phyloP scores from a whole-genome alignment of 176 grass and related monocot species.

The Hordeum marinum region DNA sequence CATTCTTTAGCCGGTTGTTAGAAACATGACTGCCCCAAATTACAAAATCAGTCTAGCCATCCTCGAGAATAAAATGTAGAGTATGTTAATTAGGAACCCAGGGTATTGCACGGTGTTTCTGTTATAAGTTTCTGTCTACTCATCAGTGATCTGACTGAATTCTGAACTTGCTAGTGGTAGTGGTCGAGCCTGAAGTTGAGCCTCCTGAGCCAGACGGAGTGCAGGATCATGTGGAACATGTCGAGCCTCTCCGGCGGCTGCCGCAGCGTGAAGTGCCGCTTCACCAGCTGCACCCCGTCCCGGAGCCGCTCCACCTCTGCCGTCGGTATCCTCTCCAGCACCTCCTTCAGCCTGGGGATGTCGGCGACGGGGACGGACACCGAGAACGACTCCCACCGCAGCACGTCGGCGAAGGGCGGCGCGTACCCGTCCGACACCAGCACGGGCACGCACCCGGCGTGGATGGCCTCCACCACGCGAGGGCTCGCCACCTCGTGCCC shows the following conservation, averaged over 20 bases:
- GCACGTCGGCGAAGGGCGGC: constrained; percentile 61
- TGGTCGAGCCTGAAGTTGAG: constrained; percentile 40
- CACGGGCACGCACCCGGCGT: constrained; percentile 65
- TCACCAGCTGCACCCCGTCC: constrained; percentile 46
- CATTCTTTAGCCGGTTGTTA: too few relatives aligned
- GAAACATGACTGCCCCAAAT: too few relatives aligned
- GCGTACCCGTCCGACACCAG: constrained; percentile 44
- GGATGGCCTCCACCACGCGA: constrained; percentile 72
- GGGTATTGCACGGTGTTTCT: not conserved
- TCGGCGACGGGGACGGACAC: constrained; percentile 46
- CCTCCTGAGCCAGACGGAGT: constrained; percentile 72
- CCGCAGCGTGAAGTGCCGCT: constrained; percentile 49
- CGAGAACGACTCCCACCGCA: constrained; percentile 72
- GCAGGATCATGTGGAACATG: constrained; percentile 78
- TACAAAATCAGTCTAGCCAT: too few relatives aligned
- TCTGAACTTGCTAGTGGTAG: not conserved
- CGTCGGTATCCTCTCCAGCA: constrained; percentile 38
- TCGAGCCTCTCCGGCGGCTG: constrained; percentile 60
- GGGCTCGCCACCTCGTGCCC: constrained; percentile 75
- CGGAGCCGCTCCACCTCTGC: constrained; percentile 52
- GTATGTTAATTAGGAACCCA: too few relatives aligned
- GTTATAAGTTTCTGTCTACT: not conserved
- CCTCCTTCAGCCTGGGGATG: constrained; percentile 44
- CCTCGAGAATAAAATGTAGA: too few relatives aligned
- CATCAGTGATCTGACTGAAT: not conserved